These are phyloP conservation scores for Psilocybe azurescens DNA, from an alignment of 768 basidiomycete species.

Conservation along the genomic window DNA sequence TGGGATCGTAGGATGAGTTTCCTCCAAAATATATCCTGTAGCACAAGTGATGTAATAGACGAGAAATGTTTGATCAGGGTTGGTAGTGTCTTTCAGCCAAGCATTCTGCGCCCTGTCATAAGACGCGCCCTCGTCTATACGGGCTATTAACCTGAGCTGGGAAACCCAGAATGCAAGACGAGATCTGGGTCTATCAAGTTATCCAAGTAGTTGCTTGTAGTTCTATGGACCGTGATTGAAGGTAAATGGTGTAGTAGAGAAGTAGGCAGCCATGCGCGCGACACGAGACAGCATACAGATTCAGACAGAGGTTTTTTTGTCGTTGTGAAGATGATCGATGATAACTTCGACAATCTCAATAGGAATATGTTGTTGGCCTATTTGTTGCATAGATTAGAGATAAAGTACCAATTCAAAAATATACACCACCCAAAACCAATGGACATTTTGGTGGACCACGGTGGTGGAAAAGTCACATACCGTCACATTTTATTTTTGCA, in stretches of 20 bases:
- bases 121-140: background rate
- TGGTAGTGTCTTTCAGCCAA: background rate
- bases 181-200: conserved; percentile 6
- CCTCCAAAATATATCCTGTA: background rate
- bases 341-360: conserved; percentile 7
- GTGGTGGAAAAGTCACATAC: background rate
- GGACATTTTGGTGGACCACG: no score
- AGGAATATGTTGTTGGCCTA: conserved; percentile 16
- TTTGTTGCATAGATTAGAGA: no score
- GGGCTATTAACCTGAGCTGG: background rate
- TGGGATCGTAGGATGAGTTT: background rate
- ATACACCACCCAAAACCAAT: no score
- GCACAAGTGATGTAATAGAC: background rate
- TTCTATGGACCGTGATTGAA: conserved; percentile 4
- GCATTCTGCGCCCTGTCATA: background rate
- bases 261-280: conserved; percentile 25
- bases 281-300: conserved; percentile 26
- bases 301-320: conserved; percentile 22
- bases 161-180: conserved; percentile 6
- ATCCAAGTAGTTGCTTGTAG: background rate
- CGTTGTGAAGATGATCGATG: conserved; percentile 21
- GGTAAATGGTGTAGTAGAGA: conserved; percentile 25
- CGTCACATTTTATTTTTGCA: conserved; percentile 15
- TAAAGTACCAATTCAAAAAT: no score
- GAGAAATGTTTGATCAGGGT: conserved; percentile 4